Conservation (phyloP, 169 alveolate species). For the Cyclospora cayetanensis region DNA sequence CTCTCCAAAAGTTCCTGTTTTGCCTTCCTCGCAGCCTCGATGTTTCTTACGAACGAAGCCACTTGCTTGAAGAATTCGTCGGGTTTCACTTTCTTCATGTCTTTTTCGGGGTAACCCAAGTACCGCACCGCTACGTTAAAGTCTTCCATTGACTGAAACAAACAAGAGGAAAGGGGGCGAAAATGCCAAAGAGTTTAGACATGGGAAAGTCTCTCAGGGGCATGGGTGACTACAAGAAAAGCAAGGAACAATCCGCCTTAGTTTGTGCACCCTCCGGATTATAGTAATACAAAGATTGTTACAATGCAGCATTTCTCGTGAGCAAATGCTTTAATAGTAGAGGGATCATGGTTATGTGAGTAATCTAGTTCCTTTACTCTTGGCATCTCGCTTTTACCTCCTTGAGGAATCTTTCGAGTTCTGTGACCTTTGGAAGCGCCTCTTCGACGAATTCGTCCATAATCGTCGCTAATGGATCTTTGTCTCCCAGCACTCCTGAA, state of each 20-base stretch:
- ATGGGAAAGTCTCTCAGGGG: no score
- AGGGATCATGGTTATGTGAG: no score
- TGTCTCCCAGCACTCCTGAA: slow-evolving; percentile 77
- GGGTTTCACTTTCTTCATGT: slow-evolving; percentile 83
- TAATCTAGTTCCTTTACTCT: no score
- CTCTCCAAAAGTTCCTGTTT: slow-evolving; percentile 82
- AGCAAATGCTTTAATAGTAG: no score
- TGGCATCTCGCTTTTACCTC: no score
- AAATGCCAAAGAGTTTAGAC: no score
- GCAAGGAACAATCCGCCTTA: no score
- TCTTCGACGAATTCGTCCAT: slow-evolving; percentile 74
- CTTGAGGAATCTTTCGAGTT: slow-evolving; percentile 56
- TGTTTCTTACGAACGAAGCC: slow-evolving; percentile 85
- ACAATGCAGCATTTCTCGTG: no score
- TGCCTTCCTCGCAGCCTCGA: slow-evolving; percentile 84
- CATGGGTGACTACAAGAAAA: no score
- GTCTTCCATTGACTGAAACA: background rate
- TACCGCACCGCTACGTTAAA: slow-evolving; percentile 75
- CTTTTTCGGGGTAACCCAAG: slow-evolving; percentile 88
- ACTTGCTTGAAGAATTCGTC: slow-evolving; percentile 87
- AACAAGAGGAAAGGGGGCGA: no score
- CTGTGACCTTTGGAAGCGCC: slow-evolving; percentile 73
- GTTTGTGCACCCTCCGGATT: no score
- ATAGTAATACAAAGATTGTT: no score
- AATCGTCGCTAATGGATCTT: slow-evolving; percentile 76